A percentile compares a stretch with the other conserved stretches of the same genome.
These are phyloP conservation scores for Xylariaceae sp. DNA, from an alignment of 2,329 filamentous ascomycete species.

Conservation along the genomic window DNA sequence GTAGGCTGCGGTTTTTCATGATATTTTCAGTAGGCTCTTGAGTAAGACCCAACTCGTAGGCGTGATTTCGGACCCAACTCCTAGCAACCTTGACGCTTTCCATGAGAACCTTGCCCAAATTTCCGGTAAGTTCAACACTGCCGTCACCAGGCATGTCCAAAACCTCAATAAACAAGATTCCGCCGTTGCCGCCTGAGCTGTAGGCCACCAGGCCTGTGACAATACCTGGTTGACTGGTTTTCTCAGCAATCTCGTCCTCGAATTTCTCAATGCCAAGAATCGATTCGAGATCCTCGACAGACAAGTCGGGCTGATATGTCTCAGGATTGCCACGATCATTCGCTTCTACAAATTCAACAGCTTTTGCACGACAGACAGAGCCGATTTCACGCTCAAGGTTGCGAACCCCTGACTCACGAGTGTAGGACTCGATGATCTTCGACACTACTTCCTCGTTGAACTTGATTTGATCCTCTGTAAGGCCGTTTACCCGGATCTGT, in stretches of 20 bases:
- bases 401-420: slow-evolving; percentile 90
- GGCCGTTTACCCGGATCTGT: slow-evolving; percentile 86
- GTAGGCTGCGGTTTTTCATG: slow-evolving; percentile 90
- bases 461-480: slow-evolving; percentile 68
- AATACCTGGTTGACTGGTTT: slow-evolving; percentile 76
- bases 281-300: slow-evolving; percentile 75
- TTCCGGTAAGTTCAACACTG: slow-evolving; percentile 90
- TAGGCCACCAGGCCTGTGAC: slow-evolving; percentile 97
- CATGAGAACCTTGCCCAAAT: slow-evolving; percentile 93
- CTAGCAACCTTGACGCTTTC: slow-evolving; percentile 95
- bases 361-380: slow-evolving; percentile 89
- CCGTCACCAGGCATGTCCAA: slow-evolving; percentile 94
- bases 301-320: slow-evolving; percentile 70
- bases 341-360: slow-evolving; percentile 89
- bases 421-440: slow-evolving; percentile 95
- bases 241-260: slow-evolving; percentile 92
- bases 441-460: slow-evolving; percentile 82
- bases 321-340: slow-evolving; percentile 67
- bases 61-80: slow-evolving; percentile 95
- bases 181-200: slow-evolving; percentile 85
- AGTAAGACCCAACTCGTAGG: slow-evolving; percentile 83
- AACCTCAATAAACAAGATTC: slow-evolving; percentile 97
- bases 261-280: slow-evolving; percentile 92
- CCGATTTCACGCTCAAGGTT: slow-evolving; percentile 95
- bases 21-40: slow-evolving; percentile 80